Conservation (phyloP, 2,329 filamentous ascomycete species). For the Arthrobotrys conoides region DNA sequence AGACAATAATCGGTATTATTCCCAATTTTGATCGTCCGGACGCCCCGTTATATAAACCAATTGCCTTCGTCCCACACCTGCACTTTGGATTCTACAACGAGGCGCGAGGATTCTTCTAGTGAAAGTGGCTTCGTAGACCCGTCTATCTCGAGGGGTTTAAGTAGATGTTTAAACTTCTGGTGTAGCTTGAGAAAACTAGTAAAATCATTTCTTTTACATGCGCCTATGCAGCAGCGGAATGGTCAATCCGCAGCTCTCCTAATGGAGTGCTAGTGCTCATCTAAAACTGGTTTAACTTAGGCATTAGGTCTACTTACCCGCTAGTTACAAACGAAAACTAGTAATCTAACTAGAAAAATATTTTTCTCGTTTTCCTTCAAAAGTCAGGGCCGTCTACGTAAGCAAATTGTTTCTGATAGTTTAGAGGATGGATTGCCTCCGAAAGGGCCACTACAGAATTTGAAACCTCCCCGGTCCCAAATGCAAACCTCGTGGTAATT, state of each 20-base stretch:
- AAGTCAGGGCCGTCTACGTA: background rate
- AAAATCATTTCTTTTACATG: background rate
- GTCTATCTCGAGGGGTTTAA: constrained; percentile 54
- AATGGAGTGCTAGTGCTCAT: constrained; percentile 1
- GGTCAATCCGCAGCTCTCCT: background rate
- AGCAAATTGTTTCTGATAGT: background rate
- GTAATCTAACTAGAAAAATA: background rate
- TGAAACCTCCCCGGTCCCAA: constrained; percentile 9
- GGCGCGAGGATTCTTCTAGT: constrained; percentile 37
- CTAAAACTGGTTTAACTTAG: constrained; percentile 14
- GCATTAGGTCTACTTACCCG: background rate
- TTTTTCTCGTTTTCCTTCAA: background rate
- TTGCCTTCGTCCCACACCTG: constrained; percentile 1
- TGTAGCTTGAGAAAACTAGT: background rate
- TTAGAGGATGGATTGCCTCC: constrained; percentile 23
- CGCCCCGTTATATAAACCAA: constrained; percentile 39
- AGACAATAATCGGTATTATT: constrained; percentile 44
- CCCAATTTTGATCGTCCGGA: constrained; percentile 44
- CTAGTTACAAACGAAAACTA: background rate
- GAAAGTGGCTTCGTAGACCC: constrained; percentile 32
- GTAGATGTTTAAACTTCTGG: constrained; percentile 26
- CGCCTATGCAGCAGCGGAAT: background rate
- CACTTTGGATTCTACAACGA: constrained; percentile 31
- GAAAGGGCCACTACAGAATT: constrained; percentile 14
- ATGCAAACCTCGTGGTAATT: constrained; percentile 18